These are phyloP conservation scores for Ascochyta fabae DNA, from an alignment of 2,329 filamentous ascomycete genomes.

Conservation along the genomic window DNA sequence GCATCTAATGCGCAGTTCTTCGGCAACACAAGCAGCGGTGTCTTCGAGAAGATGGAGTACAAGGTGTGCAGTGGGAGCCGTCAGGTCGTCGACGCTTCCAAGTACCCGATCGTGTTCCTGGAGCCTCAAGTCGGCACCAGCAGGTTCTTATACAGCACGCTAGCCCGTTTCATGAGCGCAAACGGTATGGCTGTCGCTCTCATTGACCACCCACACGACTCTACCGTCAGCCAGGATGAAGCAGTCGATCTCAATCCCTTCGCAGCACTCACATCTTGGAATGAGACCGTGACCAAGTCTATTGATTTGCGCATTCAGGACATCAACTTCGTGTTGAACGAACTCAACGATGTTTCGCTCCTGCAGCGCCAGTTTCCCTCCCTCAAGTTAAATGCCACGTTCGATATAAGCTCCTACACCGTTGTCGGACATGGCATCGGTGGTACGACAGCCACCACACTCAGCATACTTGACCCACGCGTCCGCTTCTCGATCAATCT, in stretches of 20 bases:
- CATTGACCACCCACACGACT: conserved; percentile 59
- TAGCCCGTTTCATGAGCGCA: conserved; percentile 56
- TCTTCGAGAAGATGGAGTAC: conserved; percentile 32
- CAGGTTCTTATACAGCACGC: conserved; percentile 53
- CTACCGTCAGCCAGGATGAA: conserved; percentile 54
- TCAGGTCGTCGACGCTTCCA: conserved; percentile 12
- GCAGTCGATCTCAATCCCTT: conserved; percentile 36
- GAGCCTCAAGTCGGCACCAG: conserved; percentile 56
- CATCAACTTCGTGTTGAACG: conserved; percentile 27
- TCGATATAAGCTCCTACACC: conserved; percentile 18
- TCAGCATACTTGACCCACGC: conserved; percentile 16
- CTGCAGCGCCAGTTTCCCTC: conserved; percentile 17
- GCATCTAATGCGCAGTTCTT: conserved; percentile 33
- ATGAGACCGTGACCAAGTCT: conserved; percentile 18
- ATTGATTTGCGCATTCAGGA: conserved; percentile 26
- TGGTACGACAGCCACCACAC: conserved; percentile 31
- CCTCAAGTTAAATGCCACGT: conserved; percentile 15
- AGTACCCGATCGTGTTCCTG: conserved; percentile 48
- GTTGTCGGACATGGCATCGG: conserved; percentile 41
- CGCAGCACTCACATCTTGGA: conserved; percentile 22
- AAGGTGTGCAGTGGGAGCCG: conserved; percentile 23
- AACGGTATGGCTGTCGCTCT: conserved; percentile 56
- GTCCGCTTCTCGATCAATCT: conserved; percentile 32
- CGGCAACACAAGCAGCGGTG: conserved; percentile 19
- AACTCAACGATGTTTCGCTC: conserved; percentile 9